These are phyloP conservation scores for Rubus idaeus DNA, from an alignment of 306 rosid genomes.

Conservation along the genomic window DNA sequence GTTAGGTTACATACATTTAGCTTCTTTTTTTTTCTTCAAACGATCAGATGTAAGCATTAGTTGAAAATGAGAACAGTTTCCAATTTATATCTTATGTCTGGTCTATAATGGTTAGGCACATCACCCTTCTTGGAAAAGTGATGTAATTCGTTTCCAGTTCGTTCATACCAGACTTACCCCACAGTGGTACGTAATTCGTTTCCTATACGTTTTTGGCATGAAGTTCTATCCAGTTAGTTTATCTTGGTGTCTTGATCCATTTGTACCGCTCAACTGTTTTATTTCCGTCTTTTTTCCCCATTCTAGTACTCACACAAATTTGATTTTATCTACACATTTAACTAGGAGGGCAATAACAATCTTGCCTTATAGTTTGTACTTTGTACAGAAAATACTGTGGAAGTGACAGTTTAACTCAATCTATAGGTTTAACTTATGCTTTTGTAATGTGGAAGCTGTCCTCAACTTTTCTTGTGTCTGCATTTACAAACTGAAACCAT, in stretches of 20 bases:
- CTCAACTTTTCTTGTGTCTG: constrained; percentile 42
- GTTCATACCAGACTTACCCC: too few species aligned
- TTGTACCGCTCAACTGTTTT: not conserved
- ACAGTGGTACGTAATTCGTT: too few species aligned
- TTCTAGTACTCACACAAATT: not conserved
- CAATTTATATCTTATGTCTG: too few species aligned
- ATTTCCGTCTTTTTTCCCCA: not conserved
- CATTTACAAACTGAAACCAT: constrained; percentile 54
- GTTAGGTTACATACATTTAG: too few species aligned
- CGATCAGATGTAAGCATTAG: too few species aligned
- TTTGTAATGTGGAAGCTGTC: constrained; percentile 69
- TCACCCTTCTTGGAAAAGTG: not conserved
- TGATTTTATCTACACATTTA: not conserved
- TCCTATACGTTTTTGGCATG: not conserved
- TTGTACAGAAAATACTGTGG: not conserved
- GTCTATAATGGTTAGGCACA: too few species aligned
- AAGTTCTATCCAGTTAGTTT: not conserved
- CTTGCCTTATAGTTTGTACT: not conserved
- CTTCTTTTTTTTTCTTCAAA: too few species aligned
- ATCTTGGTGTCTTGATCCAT: not conserved
- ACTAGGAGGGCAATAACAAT: not conserved
- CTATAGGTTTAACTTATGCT: constrained; percentile 1
- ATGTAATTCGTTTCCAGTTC: not conserved
- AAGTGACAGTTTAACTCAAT: not conserved
- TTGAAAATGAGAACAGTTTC: too few species aligned